These are phyloP conservation scores for Scutellaria galericulata DNA, from an alignment of 257 asterid species.

Conservation along the genomic window DNA sequence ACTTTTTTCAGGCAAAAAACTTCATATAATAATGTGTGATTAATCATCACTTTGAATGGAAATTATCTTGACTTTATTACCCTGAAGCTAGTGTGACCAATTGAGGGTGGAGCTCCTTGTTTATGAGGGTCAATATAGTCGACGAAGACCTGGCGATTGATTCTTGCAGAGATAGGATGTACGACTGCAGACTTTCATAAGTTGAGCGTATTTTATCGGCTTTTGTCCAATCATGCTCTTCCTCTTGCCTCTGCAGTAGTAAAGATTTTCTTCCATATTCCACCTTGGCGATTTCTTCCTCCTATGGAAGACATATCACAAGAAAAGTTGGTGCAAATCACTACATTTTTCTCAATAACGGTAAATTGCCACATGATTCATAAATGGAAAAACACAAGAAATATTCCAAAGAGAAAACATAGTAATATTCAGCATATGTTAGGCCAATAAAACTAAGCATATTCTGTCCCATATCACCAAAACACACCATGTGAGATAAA, in stretches of 20 bases:
- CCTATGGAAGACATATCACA: conserved; percentile 43
- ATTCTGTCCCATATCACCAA: background rate
- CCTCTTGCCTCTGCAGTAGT: conserved; percentile 67
- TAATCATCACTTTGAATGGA: conserved; percentile 7
- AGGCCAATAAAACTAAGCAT: background rate
- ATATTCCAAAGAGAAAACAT: background rate
- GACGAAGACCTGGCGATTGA: conserved; percentile 60
- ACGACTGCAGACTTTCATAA: conserved; percentile 60
- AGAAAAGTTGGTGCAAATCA: background rate
- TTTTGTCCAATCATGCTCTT: conserved; percentile 66
- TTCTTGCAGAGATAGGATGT: conserved; percentile 61
- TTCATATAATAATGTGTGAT: background rate
- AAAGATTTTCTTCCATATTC: conserved; percentile 61
- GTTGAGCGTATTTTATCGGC: conserved; percentile 64
- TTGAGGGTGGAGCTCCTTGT: conserved; percentile 78
- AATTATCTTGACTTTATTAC: conserved; percentile 40
- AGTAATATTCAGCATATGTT: background rate
- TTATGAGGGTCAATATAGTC: conserved; percentile 56
- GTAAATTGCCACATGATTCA: background rate
- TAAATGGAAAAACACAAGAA: background rate
- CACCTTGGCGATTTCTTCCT: conserved; percentile 66
- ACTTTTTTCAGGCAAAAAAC: background rate
- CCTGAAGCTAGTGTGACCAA: conserved; percentile 73
- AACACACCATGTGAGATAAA: background rate
- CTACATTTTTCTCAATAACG: background rate